Conservation (phyloP, 2,329 filamentous ascomycete species). For the Fusarium nematophilum region DNA sequence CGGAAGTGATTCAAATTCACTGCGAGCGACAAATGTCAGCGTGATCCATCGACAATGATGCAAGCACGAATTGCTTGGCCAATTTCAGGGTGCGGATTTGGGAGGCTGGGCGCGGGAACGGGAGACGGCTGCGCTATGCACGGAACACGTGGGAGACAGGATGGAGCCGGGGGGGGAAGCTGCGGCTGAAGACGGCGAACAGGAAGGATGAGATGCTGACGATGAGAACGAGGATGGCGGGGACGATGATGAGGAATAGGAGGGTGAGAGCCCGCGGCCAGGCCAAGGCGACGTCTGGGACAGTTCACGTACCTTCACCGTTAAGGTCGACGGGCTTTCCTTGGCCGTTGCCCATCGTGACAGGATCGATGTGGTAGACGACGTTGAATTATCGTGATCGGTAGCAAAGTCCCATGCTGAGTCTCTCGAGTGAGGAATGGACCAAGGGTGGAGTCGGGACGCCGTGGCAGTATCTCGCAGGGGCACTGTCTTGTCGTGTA, state of each 20-base stretch:
- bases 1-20: constrained; percentile 99
- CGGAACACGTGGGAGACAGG: constrained; percentile 37
- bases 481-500: constrained; percentile 34
- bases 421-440: constrained; percentile 38
- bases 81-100: neutral
- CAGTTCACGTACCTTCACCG: constrained; percentile 78
- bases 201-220: constrained; percentile 21
- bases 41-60: neutral
- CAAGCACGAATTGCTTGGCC: neutral
- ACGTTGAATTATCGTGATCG: constrained; percentile 45
- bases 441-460: constrained; percentile 39
- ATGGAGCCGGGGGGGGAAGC: constrained; percentile 33
- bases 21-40: constrained; percentile 51
- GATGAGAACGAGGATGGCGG: constrained; percentile 18
- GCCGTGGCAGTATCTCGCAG: constrained; percentile 36
- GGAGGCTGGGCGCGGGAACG: constrained; percentile 20
- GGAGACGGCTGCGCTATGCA: constrained; percentile 36
- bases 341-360: constrained; percentile 89
- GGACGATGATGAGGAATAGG: constrained; percentile 6
- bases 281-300: neutral
- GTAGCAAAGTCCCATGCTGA: constrained; percentile 46
- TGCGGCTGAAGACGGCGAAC: constrained; percentile 30
- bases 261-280: too few species aligned
- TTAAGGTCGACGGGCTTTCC: constrained; percentile 93
- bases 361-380: constrained; percentile 41